Evolutionary conservation across 192 early-diverging fungal species (phyloP).

Genomic region (Coemansia sp.): DNA sequence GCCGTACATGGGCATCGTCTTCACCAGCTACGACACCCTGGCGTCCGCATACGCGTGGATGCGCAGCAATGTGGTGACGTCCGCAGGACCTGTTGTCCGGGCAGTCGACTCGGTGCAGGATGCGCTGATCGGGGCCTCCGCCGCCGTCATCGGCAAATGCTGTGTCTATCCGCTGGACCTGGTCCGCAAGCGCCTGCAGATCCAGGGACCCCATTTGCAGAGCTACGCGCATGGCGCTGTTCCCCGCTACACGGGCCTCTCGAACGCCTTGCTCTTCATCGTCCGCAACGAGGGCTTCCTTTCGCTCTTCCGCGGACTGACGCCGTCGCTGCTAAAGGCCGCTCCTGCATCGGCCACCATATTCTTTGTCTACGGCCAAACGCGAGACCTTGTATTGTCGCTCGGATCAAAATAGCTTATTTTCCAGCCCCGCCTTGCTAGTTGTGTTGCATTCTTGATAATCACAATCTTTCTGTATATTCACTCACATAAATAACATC

Average conservation of each 20-base stretch:
- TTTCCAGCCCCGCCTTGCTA: too few species aligned
- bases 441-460: too few species aligned
- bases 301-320: constrained; percentile 85
- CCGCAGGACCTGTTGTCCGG: neutral
- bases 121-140: constrained; percentile 74
- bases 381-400: constrained; percentile 56
- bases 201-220: constrained; percentile 71
- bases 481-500: neutral
- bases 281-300: constrained; percentile 71
- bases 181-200: constrained; percentile 75
- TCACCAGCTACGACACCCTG: constrained; percentile 72
- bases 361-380: constrained; percentile 80
- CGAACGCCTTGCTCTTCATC: constrained; percentile 65
- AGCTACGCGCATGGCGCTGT: constrained; percentile 64
- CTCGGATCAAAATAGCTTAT: constrained; percentile 5
- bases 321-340: constrained; percentile 83
- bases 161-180: constrained; percentile 91
- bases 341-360: constrained; percentile 83
- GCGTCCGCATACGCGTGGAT: constrained; percentile 49
- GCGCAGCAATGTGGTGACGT: constrained; percentile 6
- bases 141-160: constrained; percentile 81
- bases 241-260: constrained; percentile 66
- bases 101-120: constrained; percentile 54
- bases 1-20: constrained; percentile 94
- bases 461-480: too few species aligned